Evolutionary conservation across 805 yeast species (phyloP), one percentile per base, ranked within the genome.

Genomic region (Metschnikowia matae): DNA sequence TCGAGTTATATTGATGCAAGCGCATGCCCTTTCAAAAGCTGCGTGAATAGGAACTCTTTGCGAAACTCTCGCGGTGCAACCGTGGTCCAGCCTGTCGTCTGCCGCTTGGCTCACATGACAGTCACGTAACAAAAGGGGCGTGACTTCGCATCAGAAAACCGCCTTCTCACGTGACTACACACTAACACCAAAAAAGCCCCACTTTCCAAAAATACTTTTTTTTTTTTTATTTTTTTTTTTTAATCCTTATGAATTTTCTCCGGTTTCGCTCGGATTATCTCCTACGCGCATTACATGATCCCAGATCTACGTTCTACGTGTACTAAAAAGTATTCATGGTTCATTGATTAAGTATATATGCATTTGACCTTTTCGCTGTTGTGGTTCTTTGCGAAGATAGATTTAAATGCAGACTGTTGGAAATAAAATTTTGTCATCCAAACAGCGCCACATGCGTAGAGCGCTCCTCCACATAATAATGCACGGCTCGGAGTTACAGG

Each of bases 341-440:
- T 35, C 4, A 35, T 35, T n/a, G 11, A 35, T 15, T 33, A 42
- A n/a, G 45, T 33, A n/a, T 59, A 66, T 53, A 65, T 55, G 20
- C 64, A 46, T 46, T 60, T 59, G 26, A 67, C 61, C 6, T 59
- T 53, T 20, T 61, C 68, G 52, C 63, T 68, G 18, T 53, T 62
- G 33, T 59, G 49, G 57, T 70, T 54, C 2, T 55, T 55, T 23
- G 64, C 68, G 49, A 58, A 71, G 10, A 68, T 67, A 44, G 57
- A 57, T 51, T 61, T 65, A 46, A 71, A 56, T 3, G 63, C 43
- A 6, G 72, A 69, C 42, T 62, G 54, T 23, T 55, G 45, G 58
- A 64, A 70, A 61, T 69, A 71, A 50, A 59, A 54, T 14, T 53
- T 64, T 20, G 60, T 50, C 76, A 71, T 73, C 55, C 58, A 68